Percentiles rank a stretch among this genome's conserved stretches.
Evolutionary conservation across 306 rosid species (phyloP).

Genomic region (Sesbania bispinosa): DNA sequence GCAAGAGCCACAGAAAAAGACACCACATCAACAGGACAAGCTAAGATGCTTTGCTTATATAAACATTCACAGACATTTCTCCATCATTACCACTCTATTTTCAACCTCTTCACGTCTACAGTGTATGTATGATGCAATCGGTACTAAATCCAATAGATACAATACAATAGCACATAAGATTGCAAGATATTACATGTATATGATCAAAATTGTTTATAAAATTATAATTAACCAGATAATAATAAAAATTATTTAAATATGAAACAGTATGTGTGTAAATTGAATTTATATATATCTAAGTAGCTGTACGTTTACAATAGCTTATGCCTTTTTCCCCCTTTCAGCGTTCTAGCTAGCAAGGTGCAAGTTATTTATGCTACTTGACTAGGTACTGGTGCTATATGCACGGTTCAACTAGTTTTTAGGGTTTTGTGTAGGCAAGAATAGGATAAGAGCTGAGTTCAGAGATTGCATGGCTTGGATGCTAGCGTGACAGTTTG

Average conservation of each 20-base stretch:
- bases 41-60: constrained; percentile 39
- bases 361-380: constrained; percentile 15
- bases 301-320: not conserved
- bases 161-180: no score
- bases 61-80: constrained; percentile 47
- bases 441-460: constrained; percentile 33
- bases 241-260: not conserved
- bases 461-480: constrained; percentile 31
- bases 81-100: constrained; percentile 40
- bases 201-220: no score
- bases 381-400: not conserved
- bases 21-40: constrained; percentile 48
- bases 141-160: not conserved
- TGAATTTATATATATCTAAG: no score
- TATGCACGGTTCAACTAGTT: constrained; percentile 1
- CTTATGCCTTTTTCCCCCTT: not conserved
- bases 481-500: constrained; percentile 31
- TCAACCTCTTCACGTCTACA: constrained; percentile 14
- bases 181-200: no score
- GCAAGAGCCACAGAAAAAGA: constrained; percentile 33
- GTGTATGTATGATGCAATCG: constrained; percentile 13
- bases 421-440: constrained; percentile 11
- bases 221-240: not conserved
- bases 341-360: not conserved
- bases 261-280: not conserved